Evolutionary conservation across 2,329 filamentous ascomycete genomes (phyloP), one percentile per base, ranked within the genome.

Genomic region (Nectriaceae sp.): DNA sequence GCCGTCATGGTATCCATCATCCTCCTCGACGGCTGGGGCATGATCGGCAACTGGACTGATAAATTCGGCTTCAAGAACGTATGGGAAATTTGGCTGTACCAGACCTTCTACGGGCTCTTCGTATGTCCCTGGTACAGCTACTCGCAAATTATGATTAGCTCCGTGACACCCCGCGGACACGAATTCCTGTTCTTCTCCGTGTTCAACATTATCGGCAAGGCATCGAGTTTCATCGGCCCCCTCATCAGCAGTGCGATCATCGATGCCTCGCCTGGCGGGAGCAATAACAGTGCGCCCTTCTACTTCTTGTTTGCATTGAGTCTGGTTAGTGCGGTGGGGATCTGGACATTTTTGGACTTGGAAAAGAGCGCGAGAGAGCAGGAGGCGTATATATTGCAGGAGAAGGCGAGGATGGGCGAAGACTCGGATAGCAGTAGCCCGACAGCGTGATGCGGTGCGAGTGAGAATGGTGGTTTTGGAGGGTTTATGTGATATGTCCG

Each of bases 51-150:
- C 55, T 75, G 73, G 73, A 75, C 72, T 1, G 53, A 68, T 41
- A 62, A 60, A 10, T 73, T 75, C 24, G 73, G 73, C 1, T 76
- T 75, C 62, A 70, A 75, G 47, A 67, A 75, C 36, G 63, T 67
- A 18, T 76, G 73, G 73, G 73, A 76, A 50, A 58, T 75, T 20
- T 76, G 73, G 73, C 42, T 72, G 0, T 75, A 74, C 51, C 73
- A 75, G 53, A 67, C 66, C 8, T 85, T 83, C 54, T 88, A 87
- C 57, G 84, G 85, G 0, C 70, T 88, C 1, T 77, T 87, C 40
- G 80, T 87, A 5, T 86, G 84, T 53, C 84, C 84, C 0, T 88
- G 84, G 84, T 88, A 87, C 65, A 83, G 80, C 40, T 88, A 88
- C 65, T 82, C 78, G 0, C 84, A 88, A 62, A 87, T 84, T 58